A percentile compares a stretch with the other conserved stretches of the same genome.
Evolutionary conservation across 768 basidiomycete genomes (phyloP).

Genomic region (Lentinula aciculospora): DNA sequence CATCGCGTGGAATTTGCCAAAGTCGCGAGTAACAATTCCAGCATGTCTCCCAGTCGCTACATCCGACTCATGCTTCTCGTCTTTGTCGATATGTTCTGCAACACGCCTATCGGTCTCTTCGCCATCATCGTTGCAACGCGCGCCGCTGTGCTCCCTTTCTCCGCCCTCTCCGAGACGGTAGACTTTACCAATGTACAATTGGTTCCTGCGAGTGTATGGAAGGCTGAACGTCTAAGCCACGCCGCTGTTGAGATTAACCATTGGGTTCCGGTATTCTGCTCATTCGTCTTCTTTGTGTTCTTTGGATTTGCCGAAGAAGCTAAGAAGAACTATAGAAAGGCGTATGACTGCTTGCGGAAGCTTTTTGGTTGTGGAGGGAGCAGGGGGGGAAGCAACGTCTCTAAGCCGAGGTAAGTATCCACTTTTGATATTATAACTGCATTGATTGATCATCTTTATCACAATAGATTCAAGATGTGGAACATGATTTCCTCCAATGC

Average conservation of each 20-base stretch:
- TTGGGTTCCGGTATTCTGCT: slow-evolving; percentile 32
- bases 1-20: slow-evolving; percentile 3
- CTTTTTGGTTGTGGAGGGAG: background rate
- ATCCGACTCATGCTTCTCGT: slow-evolving; percentile 47
- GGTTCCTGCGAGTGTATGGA: slow-evolving; percentile 38
- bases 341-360: background rate
- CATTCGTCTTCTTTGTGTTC: slow-evolving; percentile 36
- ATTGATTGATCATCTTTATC: background rate
- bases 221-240: slow-evolving; percentile 9
- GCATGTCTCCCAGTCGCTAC: slow-evolving; percentile 33
- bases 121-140: slow-evolving; percentile 21
- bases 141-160: slow-evolving; percentile 26
- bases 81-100: slow-evolving; percentile 32
- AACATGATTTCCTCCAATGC: slow-evolving; percentile 1
- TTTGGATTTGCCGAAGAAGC: slow-evolving; percentile 40
- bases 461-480: background rate
- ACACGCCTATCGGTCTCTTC: slow-evolving; percentile 32
- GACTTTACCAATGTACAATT: slow-evolving; percentile 37
- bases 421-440: no score
- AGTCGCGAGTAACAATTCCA: slow-evolving; percentile 3
- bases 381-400: background rate
- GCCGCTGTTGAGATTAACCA: slow-evolving; percentile 27
- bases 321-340: slow-evolving; percentile 2
- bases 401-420: background rate
- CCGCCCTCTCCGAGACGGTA: slow-evolving; percentile 36